Percentiles rank a stretch among this genome's conserved stretches.
Evolutionary conservation across 495 filamentous ascomycete species (phyloP).

Genomic region (Penicillium paxilli): DNA sequence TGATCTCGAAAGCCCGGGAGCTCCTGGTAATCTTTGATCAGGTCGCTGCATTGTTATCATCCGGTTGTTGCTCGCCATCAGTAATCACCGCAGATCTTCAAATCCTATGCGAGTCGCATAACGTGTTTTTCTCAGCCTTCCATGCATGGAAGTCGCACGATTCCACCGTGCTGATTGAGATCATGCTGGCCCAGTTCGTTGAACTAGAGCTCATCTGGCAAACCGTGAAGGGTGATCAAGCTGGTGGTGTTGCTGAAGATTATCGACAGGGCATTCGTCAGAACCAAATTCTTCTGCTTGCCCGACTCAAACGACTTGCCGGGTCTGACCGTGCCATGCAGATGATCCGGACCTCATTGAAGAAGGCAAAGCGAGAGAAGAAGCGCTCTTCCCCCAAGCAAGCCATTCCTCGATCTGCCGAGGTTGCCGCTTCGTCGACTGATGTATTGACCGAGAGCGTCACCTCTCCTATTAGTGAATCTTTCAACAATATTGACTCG

Average conservation of each 20-base stretch:
- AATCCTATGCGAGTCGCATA: conserved; percentile 60
- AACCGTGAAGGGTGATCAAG: conserved; percentile 86
- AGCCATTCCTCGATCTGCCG: conserved; percentile 58
- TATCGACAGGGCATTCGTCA: conserved; percentile 92
- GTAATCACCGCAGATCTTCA: conserved; percentile 45
- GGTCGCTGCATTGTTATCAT: conserved; percentile 61
- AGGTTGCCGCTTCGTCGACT: conserved; percentile 31
- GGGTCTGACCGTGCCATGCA: conserved; percentile 79
- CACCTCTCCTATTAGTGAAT: conserved; percentile 48
- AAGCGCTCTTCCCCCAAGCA: conserved; percentile 57
- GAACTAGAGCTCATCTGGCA: conserved; percentile 96
- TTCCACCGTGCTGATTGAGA: conserved; percentile 82
- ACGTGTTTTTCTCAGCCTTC: conserved; percentile 86
- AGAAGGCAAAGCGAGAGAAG: conserved; percentile 68
- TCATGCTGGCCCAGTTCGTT: conserved; percentile 94
- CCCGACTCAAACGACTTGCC: conserved; percentile 84
- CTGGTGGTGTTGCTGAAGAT: conserved; percentile 81
- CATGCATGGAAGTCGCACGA: conserved; percentile 94
- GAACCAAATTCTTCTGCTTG: conserved; percentile 87
- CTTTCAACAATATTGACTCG: conserved; percentile 42
- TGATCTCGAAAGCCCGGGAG: conserved; percentile 85
- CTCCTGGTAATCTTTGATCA: conserved; percentile 82
- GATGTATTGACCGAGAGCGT: conserved; percentile 43
- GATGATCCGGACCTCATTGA: conserved; percentile 79
- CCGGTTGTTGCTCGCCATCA: conserved; percentile 45